Evolutionary conservation across 805 yeast genomes (phyloP).

Genomic region (Ogataea pini): DNA sequence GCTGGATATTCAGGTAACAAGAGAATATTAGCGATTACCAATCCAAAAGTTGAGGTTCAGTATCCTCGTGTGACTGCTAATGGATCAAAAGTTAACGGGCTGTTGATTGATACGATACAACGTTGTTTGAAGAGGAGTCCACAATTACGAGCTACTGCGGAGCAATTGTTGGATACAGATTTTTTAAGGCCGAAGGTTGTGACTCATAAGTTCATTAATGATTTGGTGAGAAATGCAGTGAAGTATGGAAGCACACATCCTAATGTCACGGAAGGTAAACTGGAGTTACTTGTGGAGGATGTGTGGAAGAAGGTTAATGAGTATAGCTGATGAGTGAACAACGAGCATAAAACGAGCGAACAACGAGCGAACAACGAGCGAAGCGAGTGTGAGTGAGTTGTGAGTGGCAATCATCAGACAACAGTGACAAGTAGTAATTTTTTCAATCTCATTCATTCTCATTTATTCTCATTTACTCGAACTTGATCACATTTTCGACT

Average conservation of each 20-base stretch:
- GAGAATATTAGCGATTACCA: constrained; percentile 80
- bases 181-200: constrained; percentile 78
- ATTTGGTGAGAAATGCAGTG: constrained; percentile 75
- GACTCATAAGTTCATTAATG: constrained; percentile 63
- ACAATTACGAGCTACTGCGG: constrained; percentile 59
- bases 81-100: constrained; percentile 28
- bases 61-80: constrained; percentile 50
- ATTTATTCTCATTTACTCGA: no score
- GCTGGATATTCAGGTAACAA: constrained; percentile 75
- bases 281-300: constrained; percentile 49
- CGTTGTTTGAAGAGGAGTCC: constrained; percentile 76
- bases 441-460: no score
- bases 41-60: constrained; percentile 70
- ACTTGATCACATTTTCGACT: background rate
- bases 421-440: no score
- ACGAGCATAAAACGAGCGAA: no score
- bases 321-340: constrained; percentile 29
- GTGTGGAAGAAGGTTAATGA: constrained; percentile 57
- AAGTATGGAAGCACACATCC: constrained; percentile 60
- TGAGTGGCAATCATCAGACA: background rate
- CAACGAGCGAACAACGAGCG: no score
- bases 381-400: background rate
- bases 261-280: constrained; percentile 37
- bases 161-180: constrained; percentile 57
- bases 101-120: constrained; percentile 66